Evolutionary conservation across 2,329 filamentous ascomycete genomes (phyloP).

Genomic region (Chaetomium strumarium): DNA sequence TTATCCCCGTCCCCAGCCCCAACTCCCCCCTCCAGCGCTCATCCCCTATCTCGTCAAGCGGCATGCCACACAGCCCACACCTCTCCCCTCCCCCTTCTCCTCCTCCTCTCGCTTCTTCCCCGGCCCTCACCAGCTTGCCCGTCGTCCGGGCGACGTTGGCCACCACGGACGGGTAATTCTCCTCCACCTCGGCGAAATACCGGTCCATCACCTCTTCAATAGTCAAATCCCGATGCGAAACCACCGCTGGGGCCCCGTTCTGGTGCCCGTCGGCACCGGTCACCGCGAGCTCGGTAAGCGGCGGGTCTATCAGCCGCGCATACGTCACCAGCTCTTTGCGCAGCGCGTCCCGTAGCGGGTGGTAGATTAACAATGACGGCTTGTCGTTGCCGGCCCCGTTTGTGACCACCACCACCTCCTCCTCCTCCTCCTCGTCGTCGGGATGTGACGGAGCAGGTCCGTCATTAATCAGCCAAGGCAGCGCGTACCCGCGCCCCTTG

Average conservation of each 20-base stretch:
- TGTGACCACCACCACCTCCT: neutral
- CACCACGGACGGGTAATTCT: slow-evolving; percentile 83
- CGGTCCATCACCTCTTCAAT: slow-evolving; percentile 87
- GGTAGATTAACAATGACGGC: slow-evolving; percentile 52
- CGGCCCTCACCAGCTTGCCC: slow-evolving; percentile 62
- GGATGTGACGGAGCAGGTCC: slow-evolving; percentile 41
- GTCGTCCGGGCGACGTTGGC: slow-evolving; percentile 91
- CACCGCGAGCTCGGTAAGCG: slow-evolving; percentile 45
- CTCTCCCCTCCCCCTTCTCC: slow-evolving; percentile 27
- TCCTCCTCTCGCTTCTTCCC: slow-evolving; percentile 39
- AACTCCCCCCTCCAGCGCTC: slow-evolving; percentile 58
- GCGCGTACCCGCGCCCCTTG: slow-evolving; percentile 78
- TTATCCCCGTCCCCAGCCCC: slow-evolving; percentile 38
- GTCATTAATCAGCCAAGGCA: slow-evolving; percentile 79
- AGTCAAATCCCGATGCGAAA: slow-evolving; percentile 69
- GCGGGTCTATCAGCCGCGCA: slow-evolving; percentile 36
- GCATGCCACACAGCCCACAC: slow-evolving; percentile 68
- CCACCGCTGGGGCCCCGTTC: slow-evolving; percentile 34
- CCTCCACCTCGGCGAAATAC: slow-evolving; percentile 83
- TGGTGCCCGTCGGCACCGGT: neutral
- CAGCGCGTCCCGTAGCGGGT: slow-evolving; percentile 79
- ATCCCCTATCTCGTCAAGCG: slow-evolving; percentile 57
- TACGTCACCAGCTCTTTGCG: slow-evolving; percentile 73
- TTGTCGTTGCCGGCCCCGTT: slow-evolving; percentile 9
- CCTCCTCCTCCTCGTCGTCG: slow-evolving; percentile 16